Evolutionary conservation across 306 rosid species (phyloP), one percentile per base, ranked within the genome.

Genomic region (Corylus heterophylla): DNA sequence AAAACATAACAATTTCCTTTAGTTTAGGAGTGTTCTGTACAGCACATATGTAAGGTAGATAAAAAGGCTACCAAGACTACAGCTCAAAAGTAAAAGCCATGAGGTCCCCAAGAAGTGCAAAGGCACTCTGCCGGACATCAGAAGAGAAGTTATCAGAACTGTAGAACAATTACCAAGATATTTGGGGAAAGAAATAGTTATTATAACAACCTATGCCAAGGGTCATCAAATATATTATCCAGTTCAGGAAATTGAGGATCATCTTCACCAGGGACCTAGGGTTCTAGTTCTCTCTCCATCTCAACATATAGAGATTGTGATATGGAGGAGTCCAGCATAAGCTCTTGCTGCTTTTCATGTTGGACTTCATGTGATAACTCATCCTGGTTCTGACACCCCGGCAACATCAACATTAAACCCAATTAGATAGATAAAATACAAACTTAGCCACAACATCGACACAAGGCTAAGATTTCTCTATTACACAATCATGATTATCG

Each of bases 231-330:
- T 83, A 79, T 86, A 88, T 87, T 89, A 55, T 95, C 99, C 84
- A 93, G 86, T 62, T 93, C 99, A 82, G 98, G 98, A 84, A 85
- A 83, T 47, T 80, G 93, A 63, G 93, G 93, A 81, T 71, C 92
- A 78, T 88, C 92, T 81, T 92, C 93, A 87, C 90, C 98, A 62
- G 99, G 99, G 48, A 95, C 81, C 99, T 98, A 95, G 12, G 89
- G 98, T 76, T 90, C 88, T 75, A 95, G 88, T 80, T 93, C 98
- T 83, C 99, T 89, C 80, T 86, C 99, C 69, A 45, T 35, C 55
- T 95, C 98, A 69, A 77, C 83, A 75, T 82, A 87, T 72, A 84
- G 92, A 80, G 96, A 85, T 82, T 93, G 94, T 55, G 99, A 95
- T 80, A 95, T 95, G 64, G 74, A 79, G 69, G 96, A 90, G 84